Conservation (phyloP, 306 rosid species). For the Oxytropis ochrocephala region DNA sequence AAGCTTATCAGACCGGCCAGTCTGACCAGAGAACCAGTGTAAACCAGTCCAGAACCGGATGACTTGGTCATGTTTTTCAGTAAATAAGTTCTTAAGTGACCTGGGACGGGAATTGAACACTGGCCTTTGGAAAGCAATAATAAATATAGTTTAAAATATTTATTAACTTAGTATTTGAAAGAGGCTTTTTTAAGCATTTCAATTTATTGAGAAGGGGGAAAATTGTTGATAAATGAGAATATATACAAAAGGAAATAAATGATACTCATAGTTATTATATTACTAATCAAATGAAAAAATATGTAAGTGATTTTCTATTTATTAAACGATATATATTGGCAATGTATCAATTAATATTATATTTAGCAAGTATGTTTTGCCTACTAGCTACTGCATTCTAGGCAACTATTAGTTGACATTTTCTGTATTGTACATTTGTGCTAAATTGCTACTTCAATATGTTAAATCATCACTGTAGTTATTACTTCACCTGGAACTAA, state of each 20-base stretch:
- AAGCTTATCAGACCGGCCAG: no score
- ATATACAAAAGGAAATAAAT: background rate
- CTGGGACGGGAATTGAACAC: no score
- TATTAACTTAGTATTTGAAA: background rate
- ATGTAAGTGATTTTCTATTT: background rate
- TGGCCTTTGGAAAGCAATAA: background rate
- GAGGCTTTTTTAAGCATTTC: background rate
- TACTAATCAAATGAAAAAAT: background rate
- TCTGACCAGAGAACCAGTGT: no score
- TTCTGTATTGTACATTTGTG: background rate
- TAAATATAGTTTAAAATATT: background rate
- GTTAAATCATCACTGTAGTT: conserved; percentile 11
- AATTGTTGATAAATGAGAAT: background rate
- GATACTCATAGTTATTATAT: background rate
- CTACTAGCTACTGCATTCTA: background rate
- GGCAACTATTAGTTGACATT: background rate
- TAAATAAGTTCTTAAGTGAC: no score
- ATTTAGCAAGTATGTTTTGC: background rate
- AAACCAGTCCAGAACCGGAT: no score
- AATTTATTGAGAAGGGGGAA: background rate
- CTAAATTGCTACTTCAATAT: background rate
- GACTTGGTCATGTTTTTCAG: no score
- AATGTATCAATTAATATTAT: background rate
- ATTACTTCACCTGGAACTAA: conserved; percentile 12
- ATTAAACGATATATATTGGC: background rate